Evolutionary conservation across 495 filamentous ascomycete genomes (phyloP), one percentile per base, ranked within the genome.

Genomic region (Aspergillus homomorphus): DNA sequence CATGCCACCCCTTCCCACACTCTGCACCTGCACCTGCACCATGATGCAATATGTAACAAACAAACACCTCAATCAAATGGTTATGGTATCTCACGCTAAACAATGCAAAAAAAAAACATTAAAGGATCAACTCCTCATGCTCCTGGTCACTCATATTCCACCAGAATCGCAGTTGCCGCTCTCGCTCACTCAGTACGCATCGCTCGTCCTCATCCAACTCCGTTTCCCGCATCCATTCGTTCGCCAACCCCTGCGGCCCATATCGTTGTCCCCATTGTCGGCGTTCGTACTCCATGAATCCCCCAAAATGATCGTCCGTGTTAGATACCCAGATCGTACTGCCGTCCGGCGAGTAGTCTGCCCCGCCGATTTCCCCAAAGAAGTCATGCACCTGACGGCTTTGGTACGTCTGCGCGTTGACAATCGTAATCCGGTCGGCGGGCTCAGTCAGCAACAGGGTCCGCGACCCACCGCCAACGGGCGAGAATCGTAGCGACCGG

Each of bases 361-460:
- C 80, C 3, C 93, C 93, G 3, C 85, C 90, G 24, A 95, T 82
- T 62, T 93, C 89, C 16, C 93, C 92, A 64, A 95, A 96, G 65
- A 96, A 87, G 60, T 91, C 89, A 2, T 96, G 73, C 9, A 84
- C 87, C 66, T 96, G 92, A 57, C 84, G 84, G 14, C 80, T 79
- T 9, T 76, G 70, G 69, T 83, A 92, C 12, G 80, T 84, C 57
- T 78, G 78, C 3, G 89, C 89, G 57, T 96, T 87, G 58, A 96
- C 85, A 33, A 96, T 76, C 38, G 82, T 84, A 51, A 98, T 79
- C 44, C 87, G 84, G 67, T 98, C 93, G 4, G 92, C 90, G 33
- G 90, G 88, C 66, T 98, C 93, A 10, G 87, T 88, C 45, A 89
- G 82, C 10, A 92, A 80, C 5, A 98, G 79, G 0, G 92, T 84